phyloP scores from a whole-genome alignment of 2,329 filamentous ascomycete species.

The Fusarium luffae region DNA sequence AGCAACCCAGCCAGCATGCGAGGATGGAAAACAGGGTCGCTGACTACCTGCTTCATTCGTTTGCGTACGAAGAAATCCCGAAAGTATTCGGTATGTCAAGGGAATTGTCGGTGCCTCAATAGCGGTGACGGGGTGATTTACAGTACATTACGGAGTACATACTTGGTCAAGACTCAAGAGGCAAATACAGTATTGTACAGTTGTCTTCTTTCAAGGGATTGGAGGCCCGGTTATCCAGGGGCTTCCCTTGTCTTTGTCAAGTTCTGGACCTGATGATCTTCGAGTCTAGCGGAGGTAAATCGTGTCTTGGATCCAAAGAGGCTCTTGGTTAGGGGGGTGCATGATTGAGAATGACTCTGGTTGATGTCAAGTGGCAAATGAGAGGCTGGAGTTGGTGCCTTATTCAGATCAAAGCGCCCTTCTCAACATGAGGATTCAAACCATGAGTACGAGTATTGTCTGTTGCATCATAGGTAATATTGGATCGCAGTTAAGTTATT shows the following conservation, averaged over 20 bases:
- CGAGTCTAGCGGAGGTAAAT: neutral
- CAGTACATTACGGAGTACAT: neutral
- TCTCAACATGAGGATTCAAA: neutral
- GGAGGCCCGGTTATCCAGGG: conserved; percentile 19
- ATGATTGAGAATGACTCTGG: conserved; percentile 25
- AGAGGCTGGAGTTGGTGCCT: conserved; percentile 15
- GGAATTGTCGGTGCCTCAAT: neutral
- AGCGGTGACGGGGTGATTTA: conserved; percentile 12
- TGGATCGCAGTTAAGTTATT: neutral
- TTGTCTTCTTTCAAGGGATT: neutral
- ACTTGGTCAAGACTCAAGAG: neutral
- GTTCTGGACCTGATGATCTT: conserved; percentile 6
- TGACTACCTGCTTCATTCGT: conserved; percentile 32
- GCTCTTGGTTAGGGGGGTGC: conserved; percentile 25
- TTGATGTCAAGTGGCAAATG: conserved; percentile 28
- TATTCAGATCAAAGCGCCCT: conserved; percentile 27
- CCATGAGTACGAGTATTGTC: neutral
- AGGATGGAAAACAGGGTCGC: conserved; percentile 19
- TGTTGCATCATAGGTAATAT: conserved; percentile 26
- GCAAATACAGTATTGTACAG: neutral
- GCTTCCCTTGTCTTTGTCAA: conserved; percentile 7
- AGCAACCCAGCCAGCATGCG: conserved; percentile 4
- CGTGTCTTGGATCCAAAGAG: conserved; percentile 3
- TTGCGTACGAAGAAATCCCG: conserved; percentile 13
- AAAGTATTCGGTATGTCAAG: conserved; percentile 3